phyloP scores from a whole-genome alignment of 768 basidiomycete species.

The Hygrophorus russula region DNA sequence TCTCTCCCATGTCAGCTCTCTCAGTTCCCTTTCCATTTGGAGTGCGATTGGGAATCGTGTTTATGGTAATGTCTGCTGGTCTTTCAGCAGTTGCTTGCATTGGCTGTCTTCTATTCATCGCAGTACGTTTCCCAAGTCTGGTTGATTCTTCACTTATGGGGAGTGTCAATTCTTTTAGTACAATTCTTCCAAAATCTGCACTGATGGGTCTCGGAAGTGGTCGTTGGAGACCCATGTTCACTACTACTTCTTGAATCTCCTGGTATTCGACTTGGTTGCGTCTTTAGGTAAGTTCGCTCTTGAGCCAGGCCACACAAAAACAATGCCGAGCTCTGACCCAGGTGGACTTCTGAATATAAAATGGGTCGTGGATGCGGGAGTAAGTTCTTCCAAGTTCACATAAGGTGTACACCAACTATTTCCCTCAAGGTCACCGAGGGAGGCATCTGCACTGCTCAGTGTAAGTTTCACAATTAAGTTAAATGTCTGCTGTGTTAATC shows the following conservation, averaged over 20 bases:
- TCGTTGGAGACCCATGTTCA: slow-evolving; percentile 20
- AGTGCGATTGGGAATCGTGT: too few species aligned
- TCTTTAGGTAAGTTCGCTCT: slow-evolving; percentile 17
- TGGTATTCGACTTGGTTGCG: slow-evolving; percentile 21
- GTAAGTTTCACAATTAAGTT: slow-evolving; percentile 8
- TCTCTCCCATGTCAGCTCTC: too few species aligned
- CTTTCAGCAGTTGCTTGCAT: too few species aligned
- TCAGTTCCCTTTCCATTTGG: too few species aligned
- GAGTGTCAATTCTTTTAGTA: background rate
- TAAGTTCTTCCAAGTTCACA: slow-evolving; percentile 11
- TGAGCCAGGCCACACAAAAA: background rate
- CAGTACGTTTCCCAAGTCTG: too few species aligned
- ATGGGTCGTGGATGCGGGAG: slow-evolving; percentile 20
- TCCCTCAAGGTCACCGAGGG: slow-evolving; percentile 17
- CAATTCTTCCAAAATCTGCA: too few species aligned
- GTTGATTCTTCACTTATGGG: too few species aligned
- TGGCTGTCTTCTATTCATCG: background rate
- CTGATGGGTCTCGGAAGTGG: slow-evolving; percentile 14
- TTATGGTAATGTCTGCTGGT: too few species aligned
- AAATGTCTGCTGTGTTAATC: background rate
- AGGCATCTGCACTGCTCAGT: slow-evolving; percentile 23
- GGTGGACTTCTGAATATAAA: slow-evolving; percentile 26
- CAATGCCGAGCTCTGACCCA: slow-evolving; percentile 5
- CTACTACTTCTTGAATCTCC: slow-evolving; percentile 20
- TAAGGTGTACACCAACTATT: background rate